A percentile compares a stretch with the other conserved stretches of the same genome.
These are phyloP conservation scores for Tolypocladium tropicale DNA, from an alignment of 2,329 filamentous ascomycete genomes.

Conservation along the genomic window DNA sequence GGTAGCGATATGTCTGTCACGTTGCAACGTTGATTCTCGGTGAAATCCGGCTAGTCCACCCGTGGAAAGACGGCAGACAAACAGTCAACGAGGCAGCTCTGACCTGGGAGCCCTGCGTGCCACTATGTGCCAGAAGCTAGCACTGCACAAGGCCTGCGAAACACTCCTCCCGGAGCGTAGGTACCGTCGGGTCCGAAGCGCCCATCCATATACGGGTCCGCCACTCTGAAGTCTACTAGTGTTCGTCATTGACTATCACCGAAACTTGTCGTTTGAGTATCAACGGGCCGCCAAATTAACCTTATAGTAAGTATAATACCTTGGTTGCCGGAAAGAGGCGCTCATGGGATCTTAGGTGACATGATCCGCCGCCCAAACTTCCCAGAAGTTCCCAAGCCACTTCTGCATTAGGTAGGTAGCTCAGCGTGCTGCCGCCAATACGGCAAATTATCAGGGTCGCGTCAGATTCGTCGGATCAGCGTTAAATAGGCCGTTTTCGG, in stretches of 20 bases:
- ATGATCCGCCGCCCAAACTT: not conserved
- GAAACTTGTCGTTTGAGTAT: not conserved
- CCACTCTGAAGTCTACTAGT: not conserved
- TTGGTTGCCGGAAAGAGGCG: not conserved
- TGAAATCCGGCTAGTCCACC: not conserved
- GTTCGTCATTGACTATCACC: not conserved
- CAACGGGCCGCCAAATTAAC: not conserved
- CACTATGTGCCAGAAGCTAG: no score
- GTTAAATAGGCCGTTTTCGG: constrained; percentile 2
- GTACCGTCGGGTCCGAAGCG: not conserved
- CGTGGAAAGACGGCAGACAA: not conserved
- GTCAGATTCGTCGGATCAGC: constrained; percentile 3
- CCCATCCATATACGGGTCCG: not conserved
- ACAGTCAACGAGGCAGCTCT: no score
- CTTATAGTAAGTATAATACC: not conserved
- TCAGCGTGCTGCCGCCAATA: not conserved
- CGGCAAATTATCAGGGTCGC: constrained; percentile 1
- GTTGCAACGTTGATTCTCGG: not conserved
- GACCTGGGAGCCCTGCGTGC: no score
- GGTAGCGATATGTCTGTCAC: not conserved
- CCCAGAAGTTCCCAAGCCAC: constrained; percentile 5
- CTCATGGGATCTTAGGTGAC: not conserved
- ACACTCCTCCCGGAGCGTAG: not conserved
- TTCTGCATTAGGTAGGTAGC: constrained; percentile 7
- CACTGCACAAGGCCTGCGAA: not conserved